Conservation (phyloP, 768 basidiomycete genomes). For the Leccinum obscurum region DNA sequence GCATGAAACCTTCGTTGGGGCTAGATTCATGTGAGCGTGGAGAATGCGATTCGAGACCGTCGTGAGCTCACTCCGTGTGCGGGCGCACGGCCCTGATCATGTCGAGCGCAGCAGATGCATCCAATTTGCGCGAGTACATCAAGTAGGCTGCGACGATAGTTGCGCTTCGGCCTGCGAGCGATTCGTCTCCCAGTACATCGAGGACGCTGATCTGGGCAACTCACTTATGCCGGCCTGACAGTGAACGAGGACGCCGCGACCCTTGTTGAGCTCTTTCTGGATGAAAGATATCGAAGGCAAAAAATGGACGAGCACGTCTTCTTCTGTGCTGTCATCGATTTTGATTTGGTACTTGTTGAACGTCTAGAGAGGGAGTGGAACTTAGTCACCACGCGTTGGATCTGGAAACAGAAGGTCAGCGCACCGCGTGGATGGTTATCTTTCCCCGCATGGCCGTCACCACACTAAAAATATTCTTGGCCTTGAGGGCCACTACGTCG, state of each 20-base stretch:
- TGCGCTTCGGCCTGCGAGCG: slow-evolving; percentile 67
- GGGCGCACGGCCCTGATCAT: slow-evolving; percentile 69
- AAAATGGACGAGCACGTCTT: slow-evolving; percentile 78
- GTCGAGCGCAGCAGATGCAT: slow-evolving; percentile 62
- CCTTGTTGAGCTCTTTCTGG: slow-evolving; percentile 71
- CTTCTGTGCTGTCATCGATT: slow-evolving; percentile 72
- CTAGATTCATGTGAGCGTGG: slow-evolving; percentile 39
- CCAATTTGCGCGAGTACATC: slow-evolving; percentile 68
- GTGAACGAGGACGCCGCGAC: slow-evolving; percentile 80
- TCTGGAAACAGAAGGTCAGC: neutral
- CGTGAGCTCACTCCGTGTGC: slow-evolving; percentile 60
- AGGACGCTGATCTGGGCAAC: slow-evolving; percentile 29
- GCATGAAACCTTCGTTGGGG: slow-evolving; percentile 82
- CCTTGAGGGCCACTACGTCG: slow-evolving; percentile 58
- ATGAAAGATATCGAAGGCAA: slow-evolving; percentile 83
- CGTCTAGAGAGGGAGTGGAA: slow-evolving; percentile 46
- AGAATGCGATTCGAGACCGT: neutral
- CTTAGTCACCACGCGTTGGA: neutral
- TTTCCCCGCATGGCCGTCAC: slow-evolving; percentile 72
- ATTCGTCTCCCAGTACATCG: slow-evolving; percentile 4
- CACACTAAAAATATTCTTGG: slow-evolving; percentile 75
- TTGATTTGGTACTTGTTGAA: slow-evolving; percentile 79
- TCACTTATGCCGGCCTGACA: slow-evolving; percentile 88
- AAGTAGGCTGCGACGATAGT: slow-evolving; percentile 87
- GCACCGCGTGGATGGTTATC: slow-evolving; percentile 64